Evolutionary conservation across 2,329 filamentous ascomycete species (phyloP).

Genomic region (Diaporthe humulicola): DNA sequence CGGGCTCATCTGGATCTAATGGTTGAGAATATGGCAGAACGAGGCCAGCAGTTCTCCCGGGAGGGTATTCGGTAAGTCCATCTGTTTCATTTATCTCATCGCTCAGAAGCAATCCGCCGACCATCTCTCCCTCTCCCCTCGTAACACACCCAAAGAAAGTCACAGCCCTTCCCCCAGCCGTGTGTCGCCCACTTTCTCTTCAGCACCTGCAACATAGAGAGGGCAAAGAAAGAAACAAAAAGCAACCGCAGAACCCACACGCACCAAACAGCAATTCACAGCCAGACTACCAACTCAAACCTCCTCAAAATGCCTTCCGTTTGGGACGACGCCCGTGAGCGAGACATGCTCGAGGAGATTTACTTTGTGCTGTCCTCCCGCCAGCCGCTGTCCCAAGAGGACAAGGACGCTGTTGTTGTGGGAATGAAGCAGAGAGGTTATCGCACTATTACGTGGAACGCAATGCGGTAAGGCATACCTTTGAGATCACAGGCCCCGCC

Average conservation of each 20-base stretch:
- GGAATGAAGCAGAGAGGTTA: conserved; percentile 44
- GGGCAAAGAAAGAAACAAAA: background rate
- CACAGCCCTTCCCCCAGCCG: background rate
- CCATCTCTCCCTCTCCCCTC: background rate
- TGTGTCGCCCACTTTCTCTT: background rate
- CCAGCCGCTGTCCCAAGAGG: conserved; percentile 40
- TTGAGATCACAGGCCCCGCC: background rate
- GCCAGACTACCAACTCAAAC: background rate
- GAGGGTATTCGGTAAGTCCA: conserved; percentile 57
- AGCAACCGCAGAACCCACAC: background rate
- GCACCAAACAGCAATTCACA: background rate
- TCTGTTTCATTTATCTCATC: background rate
- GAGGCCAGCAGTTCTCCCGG: conserved; percentile 56
- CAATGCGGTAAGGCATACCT: conserved; percentile 41
- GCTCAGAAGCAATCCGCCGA: background rate
- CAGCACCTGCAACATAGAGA: background rate
- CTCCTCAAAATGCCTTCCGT: background rate
- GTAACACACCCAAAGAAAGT: background rate
- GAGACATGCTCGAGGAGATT: conserved; percentile 44
- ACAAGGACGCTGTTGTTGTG: conserved; percentile 42
- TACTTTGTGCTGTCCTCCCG: conserved; percentile 39
- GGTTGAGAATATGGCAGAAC: conserved; percentile 49
- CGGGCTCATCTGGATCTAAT: conserved; percentile 49
- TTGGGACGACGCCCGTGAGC: conserved; percentile 20
- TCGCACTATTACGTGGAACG: conserved; percentile 42